phyloP scores from a whole-genome alignment of 2,329 filamentous ascomycete genomes.

The Fusarium citri region DNA sequence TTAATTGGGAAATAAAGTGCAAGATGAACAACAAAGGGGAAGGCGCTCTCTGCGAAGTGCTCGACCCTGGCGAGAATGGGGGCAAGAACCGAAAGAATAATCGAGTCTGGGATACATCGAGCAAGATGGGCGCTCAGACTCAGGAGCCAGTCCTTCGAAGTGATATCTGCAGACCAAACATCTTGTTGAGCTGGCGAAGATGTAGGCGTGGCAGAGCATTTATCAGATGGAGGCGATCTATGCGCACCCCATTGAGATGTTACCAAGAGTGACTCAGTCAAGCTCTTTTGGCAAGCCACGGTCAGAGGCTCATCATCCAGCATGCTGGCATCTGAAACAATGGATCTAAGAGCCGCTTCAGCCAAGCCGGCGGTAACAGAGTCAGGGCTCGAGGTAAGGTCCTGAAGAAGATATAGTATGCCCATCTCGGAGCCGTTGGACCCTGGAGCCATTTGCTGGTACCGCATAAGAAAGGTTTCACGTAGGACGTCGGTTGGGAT shows the following conservation, averaged over 20 bases:
- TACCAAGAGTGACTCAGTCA: conserved; percentile 63
- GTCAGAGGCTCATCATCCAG: conserved; percentile 61
- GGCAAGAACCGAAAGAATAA: conserved; percentile 75
- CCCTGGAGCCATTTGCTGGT: conserved; percentile 59
- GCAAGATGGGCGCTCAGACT: conserved; percentile 71
- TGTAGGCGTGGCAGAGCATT: conserved; percentile 4
- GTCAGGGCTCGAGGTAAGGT: conserved; percentile 69
- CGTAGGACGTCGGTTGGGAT: conserved; percentile 70
- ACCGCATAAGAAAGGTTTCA: conserved; percentile 68
- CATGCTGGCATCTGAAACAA: conserved; percentile 65
- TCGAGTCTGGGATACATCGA: conserved; percentile 68
- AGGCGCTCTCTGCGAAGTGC: conserved; percentile 76
- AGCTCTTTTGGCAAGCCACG: conserved; percentile 62
- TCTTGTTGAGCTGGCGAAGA: conserved; percentile 32
- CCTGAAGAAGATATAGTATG: conserved; percentile 71
- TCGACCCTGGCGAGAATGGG: conserved; percentile 74
- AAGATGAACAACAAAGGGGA: conserved; percentile 88
- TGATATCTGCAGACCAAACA: conserved; percentile 54
- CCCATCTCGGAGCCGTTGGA: conserved; percentile 71
- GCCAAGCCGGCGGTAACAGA: conserved; percentile 68
- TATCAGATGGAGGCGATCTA: conserved; percentile 66
- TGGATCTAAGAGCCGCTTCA: conserved; percentile 68
- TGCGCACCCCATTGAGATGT: conserved; percentile 70
- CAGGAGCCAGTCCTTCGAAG: conserved; percentile 68
- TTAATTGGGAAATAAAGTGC: conserved; percentile 77